Evolutionary conservation across 495 filamentous ascomycete genomes (phyloP).

Genomic region (Acidiella bohemica): DNA sequence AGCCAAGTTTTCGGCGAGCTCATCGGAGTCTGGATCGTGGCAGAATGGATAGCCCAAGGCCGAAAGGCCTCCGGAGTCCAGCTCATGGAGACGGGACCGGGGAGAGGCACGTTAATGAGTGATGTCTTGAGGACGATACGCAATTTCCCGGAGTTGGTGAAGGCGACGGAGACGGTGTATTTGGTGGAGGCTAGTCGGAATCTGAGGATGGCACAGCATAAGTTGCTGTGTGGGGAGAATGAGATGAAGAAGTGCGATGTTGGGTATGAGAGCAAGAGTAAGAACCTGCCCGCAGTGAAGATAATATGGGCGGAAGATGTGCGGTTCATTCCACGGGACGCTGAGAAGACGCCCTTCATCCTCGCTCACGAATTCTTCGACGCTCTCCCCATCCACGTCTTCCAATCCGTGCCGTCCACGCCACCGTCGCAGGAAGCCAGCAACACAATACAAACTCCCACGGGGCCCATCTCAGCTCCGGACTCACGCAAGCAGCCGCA

Average conservation of each 20-base stretch:
- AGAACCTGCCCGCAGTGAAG: constrained; percentile 48
- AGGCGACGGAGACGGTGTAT: constrained; percentile 70
- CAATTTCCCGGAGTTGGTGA: constrained; percentile 64
- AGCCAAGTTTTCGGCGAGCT: constrained; percentile 95
- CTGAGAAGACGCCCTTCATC: constrained; percentile 70
- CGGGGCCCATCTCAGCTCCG: constrained; percentile 22
- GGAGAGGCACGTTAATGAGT: constrained; percentile 91
- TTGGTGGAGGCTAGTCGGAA: constrained; percentile 77
- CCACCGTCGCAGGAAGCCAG: constrained; percentile 20
- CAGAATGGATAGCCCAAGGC: constrained; percentile 92
- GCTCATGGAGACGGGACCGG: constrained; percentile 85
- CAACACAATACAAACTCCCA: constrained; percentile 28
- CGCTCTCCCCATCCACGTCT: constrained; percentile 93
- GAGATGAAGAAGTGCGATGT: constrained; percentile 55
- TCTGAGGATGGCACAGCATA: constrained; percentile 61
- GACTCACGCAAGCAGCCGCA: constrained; percentile 20
- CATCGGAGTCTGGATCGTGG: constrained; percentile 80
- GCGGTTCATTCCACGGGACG: constrained; percentile 56
- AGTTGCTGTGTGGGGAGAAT: constrained; percentile 67
- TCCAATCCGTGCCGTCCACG: constrained; percentile 53
- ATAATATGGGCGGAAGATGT: constrained; percentile 90
- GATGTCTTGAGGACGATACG: constrained; percentile 86
- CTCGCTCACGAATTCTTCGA: constrained; percentile 98
- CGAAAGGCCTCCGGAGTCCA: constrained; percentile 55
- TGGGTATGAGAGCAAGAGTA: constrained; percentile 63